Evolutionary conservation across 306 rosid genomes (phyloP), one percentile per base, ranked within the genome.

Genomic region (Geum urbanum): DNA sequence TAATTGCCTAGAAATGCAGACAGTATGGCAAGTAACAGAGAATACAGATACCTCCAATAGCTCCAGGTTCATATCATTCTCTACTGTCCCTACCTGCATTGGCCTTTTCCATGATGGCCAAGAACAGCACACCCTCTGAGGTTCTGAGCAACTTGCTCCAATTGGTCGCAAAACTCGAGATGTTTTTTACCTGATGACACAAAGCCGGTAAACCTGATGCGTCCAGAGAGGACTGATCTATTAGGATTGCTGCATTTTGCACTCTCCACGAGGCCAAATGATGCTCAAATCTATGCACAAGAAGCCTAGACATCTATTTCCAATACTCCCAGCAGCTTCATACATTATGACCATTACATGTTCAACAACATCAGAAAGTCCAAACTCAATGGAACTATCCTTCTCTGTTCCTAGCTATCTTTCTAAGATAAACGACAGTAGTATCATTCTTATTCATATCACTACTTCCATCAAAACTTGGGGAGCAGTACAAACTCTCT

Each of bases 51-150:
- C n/a, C 15, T 9, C 66, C 15, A 16, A 62, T n/a, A 39, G 15
- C 49, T 62, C 66, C 66, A 62, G 66, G 15, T 62, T 18, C 48
- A 62, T 8, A 62, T 27, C 65, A 60, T 37, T 60, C 15, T 39
- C 49, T 16, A 8, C 7, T 39, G 64, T 59, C 64, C 45, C 27
- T 16, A 57, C 18, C 66, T 8, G 47, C 66, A 39, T 19, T 39
- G 47, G 47, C 22, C 18, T 40, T 62, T 40, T 40, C 66, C 49
- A 62, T 62, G 11, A 40, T 59, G 64, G 11, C 22, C 64, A 6
- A 35, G 64, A 14, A 16, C 2, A 59, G 45, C 44, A 35, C 2
- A 35, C 45, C 13, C 6, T 14, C 44, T 59, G 45, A 59, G 11
- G 7, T 59, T 35, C 20, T 0, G 6, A 14, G 45, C 64, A 59